These are phyloP conservation scores for Leccinum rimulosum DNA, from an alignment of 768 basidiomycete genomes.

Conservation along the genomic window DNA sequence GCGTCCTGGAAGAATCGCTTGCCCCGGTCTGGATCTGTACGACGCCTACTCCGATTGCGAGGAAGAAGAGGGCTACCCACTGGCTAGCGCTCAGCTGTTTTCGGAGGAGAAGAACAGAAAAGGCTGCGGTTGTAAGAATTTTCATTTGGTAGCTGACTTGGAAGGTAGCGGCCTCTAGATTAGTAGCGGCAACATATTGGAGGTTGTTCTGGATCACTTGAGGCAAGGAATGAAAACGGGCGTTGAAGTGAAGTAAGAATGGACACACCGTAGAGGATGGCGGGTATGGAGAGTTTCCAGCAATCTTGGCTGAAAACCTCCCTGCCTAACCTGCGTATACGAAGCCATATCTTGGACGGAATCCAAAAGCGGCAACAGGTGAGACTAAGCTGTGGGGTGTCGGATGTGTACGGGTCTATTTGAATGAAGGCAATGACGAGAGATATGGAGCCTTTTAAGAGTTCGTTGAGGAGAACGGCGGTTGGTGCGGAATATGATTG, in stretches of 20 bases:
- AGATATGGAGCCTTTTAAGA: slow-evolving; percentile 89
- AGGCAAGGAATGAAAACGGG: slow-evolving; percentile 8
- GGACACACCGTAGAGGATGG: slow-evolving; percentile 78
- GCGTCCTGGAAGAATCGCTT: slow-evolving; percentile 22
- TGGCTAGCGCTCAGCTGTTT: slow-evolving; percentile 70
- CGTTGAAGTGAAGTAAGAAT: neutral
- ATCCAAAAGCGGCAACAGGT: slow-evolving; percentile 37
- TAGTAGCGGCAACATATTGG: slow-evolving; percentile 92
- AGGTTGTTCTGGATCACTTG: slow-evolving; percentile 91
- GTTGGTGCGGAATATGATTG: slow-evolving; percentile 88
- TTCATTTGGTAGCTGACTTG: slow-evolving; percentile 98
- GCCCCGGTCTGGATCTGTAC: slow-evolving; percentile 73
- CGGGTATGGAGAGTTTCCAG: slow-evolving; percentile 97
- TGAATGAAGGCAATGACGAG: slow-evolving; percentile 77
- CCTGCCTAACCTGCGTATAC: slow-evolving; percentile 55
- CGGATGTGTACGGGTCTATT: slow-evolving; percentile 41
- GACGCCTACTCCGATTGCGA: slow-evolving; percentile 86
- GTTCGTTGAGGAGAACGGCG: slow-evolving; percentile 91
- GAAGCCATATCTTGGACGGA: slow-evolving; percentile 36
- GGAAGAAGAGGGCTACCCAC: slow-evolving; percentile 82
- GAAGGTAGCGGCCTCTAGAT: slow-evolving; percentile 93
- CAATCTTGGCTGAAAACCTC: slow-evolving; percentile 89
- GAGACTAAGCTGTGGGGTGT: slow-evolving; percentile 30
- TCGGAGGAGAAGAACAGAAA: slow-evolving; percentile 79
- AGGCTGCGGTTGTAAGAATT: slow-evolving; percentile 89